These are phyloP conservation scores for Solanum acaule DNA, from an alignment of 257 asterid species.

Conservation along the genomic window DNA sequence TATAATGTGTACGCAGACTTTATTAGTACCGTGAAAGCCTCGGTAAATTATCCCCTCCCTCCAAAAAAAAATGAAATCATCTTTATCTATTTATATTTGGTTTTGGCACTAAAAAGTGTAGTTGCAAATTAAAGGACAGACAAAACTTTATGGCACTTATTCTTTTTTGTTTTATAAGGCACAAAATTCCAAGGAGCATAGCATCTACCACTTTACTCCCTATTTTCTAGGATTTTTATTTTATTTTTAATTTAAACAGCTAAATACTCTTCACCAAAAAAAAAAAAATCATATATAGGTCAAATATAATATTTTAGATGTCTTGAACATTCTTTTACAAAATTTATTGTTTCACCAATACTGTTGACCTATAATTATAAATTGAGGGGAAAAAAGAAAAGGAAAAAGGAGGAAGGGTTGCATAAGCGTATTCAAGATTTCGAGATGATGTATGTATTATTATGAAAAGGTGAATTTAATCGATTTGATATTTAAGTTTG, in stretches of 20 bases:
- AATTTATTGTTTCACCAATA: background rate
- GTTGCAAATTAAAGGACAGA: background rate
- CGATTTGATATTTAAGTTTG: too few species aligned
- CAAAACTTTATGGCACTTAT: background rate
- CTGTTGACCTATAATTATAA: background rate
- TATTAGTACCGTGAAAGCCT: accelerated
- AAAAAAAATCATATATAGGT: background rate
- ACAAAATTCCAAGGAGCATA: background rate
- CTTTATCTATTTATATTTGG: background rate
- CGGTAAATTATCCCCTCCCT: too few species aligned
- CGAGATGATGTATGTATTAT: too few species aligned
- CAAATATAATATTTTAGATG: background rate
- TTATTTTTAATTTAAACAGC: background rate
- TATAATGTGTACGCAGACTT: accelerated
- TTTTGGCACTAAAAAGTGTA: background rate
- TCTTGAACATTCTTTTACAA: background rate
- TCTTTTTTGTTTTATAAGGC: background rate
- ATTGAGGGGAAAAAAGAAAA: background rate
- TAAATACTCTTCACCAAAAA: background rate
- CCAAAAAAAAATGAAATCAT: background rate
- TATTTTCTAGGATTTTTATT: background rate
- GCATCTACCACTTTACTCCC: background rate
- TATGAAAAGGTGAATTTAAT: too few species aligned
- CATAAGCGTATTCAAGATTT: too few species aligned
- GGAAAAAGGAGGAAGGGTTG: background rate